These are phyloP conservation scores for Isatis tinctoria DNA, from an alignment of 345 rosid genomes.

Conservation along the genomic window DNA sequence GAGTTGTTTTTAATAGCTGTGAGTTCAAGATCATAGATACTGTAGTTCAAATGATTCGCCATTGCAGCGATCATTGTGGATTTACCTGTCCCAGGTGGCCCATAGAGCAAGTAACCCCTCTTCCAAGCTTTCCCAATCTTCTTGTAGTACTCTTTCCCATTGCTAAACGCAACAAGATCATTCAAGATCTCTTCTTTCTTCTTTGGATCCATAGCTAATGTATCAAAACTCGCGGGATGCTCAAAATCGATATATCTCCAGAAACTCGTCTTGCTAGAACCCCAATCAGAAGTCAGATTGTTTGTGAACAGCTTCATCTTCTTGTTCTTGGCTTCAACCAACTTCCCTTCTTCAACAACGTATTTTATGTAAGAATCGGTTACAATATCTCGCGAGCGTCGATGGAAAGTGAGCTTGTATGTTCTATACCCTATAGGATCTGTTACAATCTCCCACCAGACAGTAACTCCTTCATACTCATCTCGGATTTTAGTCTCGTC, in stretches of 20 bases:
- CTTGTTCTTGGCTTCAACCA: constrained; percentile 38
- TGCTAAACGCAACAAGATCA: constrained; percentile 35
- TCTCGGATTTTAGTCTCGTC: constrained; percentile 30
- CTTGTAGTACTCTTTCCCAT: constrained; percentile 36
- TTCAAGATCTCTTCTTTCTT: constrained; percentile 37
- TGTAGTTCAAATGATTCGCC: constrained; percentile 38
- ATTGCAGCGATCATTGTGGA: constrained; percentile 46
- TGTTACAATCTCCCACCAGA: constrained; percentile 47
- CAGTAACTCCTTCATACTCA: constrained; percentile 37
- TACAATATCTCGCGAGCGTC: constrained; percentile 31
- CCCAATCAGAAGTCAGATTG: constrained; percentile 30
- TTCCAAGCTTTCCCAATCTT: constrained; percentile 48
- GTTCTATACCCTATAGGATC: constrained; percentile 28
- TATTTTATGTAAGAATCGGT: constrained; percentile 33
- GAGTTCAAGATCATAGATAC: constrained; percentile 42
- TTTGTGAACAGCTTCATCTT: constrained; percentile 55
- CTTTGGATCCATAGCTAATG: constrained; percentile 38
- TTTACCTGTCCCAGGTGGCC: constrained; percentile 45
- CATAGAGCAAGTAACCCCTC: constrained; percentile 41
- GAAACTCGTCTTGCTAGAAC: not conserved
- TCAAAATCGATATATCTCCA: constrained; percentile 40
- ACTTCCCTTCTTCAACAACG: constrained; percentile 46
- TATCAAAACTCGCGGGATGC: constrained; percentile 36
- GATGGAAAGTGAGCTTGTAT: constrained; percentile 45
- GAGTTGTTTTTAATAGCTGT: constrained; percentile 32